Base-by-base conservation (phyloP, 116 monocot species). In the Iris pallida region DNA sequence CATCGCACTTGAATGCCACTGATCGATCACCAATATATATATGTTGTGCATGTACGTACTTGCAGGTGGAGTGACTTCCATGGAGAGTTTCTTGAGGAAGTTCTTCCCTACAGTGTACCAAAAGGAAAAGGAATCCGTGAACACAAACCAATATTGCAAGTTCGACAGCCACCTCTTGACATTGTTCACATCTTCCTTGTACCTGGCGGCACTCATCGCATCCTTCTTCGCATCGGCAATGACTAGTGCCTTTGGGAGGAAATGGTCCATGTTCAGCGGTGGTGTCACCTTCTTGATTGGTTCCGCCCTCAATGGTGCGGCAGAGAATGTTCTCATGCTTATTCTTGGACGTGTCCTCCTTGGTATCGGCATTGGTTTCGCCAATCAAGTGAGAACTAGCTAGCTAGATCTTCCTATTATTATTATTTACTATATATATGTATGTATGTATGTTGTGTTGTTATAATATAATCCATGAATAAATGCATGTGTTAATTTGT, bases 251-350 rank as follows among this genome's bases (percentile, higher is more conserved):
- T 67, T 64, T 45, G 77, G 81, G 1, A 64, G 68, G 16, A 81
- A 81, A 63, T 77, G 77, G 77, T 77, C 77, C 43, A 81, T 81
- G 72, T 76, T 81, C 16, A n/a, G 44, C 15, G 77, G 81, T 9
- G 81, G 81, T 10, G 0, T 81, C 57, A 65, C 73, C 19, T 81
- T 81, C 68, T 77, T 81, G 30, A 49, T 15, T 40, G 80, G 80
- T 11, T 14, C 80, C 18, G 43, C 55, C 6, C 42, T 80, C 40
- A 80, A 80, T 45, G 75, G 80, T 8, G 53, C 42, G 13, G 80
- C 80, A 9, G 8, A 43, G 4, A 65, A 70, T 30, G 64, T 80
- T 13, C 5, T 69, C 18, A 67, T 71, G 75, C 74, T 80, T 57
- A 80, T 80, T 53, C 51, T 80, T 54, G 77, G 81, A 19, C 76